Percentiles rank a stretch among this genome's conserved stretches.
Conservation (phyloP, 441 rosid species). For the Populus hybrid region DNA sequence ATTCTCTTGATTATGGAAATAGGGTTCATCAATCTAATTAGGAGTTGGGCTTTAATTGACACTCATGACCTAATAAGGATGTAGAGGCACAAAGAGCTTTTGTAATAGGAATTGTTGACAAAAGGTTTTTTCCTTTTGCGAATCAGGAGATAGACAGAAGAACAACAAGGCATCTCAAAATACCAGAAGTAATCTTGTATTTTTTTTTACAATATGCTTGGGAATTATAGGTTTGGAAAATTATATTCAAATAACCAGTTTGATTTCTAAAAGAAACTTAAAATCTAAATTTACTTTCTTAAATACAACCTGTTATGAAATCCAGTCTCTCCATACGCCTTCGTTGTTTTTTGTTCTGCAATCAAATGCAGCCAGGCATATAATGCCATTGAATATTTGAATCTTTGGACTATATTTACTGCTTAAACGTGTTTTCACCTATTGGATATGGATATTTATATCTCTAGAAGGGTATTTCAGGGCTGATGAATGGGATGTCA, state of each 20-base stretch:
- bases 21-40: not conserved
- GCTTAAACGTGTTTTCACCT: not conserved
- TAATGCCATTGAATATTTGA: slow-evolving; percentile 7
- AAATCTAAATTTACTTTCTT: not conserved
- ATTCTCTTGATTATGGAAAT: not conserved
- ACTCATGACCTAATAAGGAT: not conserved
- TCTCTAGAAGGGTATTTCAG: slow-evolving; percentile 36
- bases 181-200: not conserved
- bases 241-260: not conserved
- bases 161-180: not conserved
- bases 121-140: not conserved
- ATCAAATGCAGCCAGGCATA: not conserved
- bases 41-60: too few relatives aligned
- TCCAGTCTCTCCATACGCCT: not conserved
- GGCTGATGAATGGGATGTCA: slow-evolving; percentile 99
- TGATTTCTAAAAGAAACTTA: not conserved
- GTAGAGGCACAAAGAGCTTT: not conserved
- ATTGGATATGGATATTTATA: slow-evolving; percentile 8
- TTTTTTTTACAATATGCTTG: not conserved
- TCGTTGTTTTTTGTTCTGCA: slow-evolving; percentile 4
- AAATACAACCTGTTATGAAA: not conserved
- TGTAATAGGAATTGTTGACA: not conserved
- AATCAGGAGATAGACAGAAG: not conserved
- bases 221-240: not conserved
- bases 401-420: slow-evolving; percentile 16